These are phyloP conservation scores for Hypoxylon fuscum DNA, from an alignment of 495 filamentous ascomycete species.

Conservation along the genomic window DNA sequence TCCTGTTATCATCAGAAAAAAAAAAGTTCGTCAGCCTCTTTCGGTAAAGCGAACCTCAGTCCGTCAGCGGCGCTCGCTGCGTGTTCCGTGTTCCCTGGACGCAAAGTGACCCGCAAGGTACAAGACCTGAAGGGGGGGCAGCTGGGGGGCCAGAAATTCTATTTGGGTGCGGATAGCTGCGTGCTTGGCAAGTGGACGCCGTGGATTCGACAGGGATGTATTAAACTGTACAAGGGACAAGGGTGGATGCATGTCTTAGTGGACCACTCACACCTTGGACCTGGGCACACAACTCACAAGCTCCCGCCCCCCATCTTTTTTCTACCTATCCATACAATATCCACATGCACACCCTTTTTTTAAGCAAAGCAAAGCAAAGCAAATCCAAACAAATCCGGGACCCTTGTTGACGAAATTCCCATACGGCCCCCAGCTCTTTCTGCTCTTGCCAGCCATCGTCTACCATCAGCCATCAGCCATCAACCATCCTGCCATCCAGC, in stretches of 20 bases:
- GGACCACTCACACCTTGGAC: conserved; percentile 31
- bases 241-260: conserved; percentile 27
- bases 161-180: conserved; percentile 35
- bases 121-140: conserved; percentile 8
- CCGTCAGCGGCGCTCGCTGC: conserved; percentile 1
- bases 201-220: conserved; percentile 39
- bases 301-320: conserved; percentile 28
- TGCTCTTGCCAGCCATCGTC: no score
- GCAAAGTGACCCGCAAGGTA: conserved; percentile 33
- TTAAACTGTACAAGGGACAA: conserved; percentile 19
- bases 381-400: conserved; percentile 33
- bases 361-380: conserved; percentile 29
- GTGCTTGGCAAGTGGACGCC: conserved; percentile 35
- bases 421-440: conserved; percentile 27
- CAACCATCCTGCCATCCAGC: background rate
- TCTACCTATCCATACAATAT: background rate
- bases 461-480: no score
- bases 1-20: background rate
- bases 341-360: conserved; percentile 18
- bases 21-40: background rate
- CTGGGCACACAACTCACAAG: conserved; percentile 39
- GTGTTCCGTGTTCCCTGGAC: conserved; percentile 29
- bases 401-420: conserved; percentile 32
- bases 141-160: background rate
- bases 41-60: conserved; percentile 2